These are phyloP conservation scores for Colletotrichum trifolii DNA, from an alignment of 2,329 filamentous ascomycete genomes.

Conservation along the genomic window DNA sequence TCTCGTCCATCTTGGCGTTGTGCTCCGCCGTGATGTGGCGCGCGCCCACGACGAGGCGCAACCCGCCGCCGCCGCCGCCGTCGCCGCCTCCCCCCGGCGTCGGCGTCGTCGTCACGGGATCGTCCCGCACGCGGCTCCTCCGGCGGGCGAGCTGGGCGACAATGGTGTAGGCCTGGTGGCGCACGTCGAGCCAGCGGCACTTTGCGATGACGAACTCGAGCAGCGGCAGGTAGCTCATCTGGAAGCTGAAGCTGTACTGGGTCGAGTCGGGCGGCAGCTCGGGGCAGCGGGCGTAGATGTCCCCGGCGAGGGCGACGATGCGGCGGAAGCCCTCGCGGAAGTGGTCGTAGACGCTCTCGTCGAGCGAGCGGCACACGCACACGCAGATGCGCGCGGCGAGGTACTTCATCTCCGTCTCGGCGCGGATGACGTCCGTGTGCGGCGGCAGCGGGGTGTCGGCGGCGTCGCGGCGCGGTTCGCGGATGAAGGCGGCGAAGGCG, in stretches of 20 bases:
- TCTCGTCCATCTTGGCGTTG: slow-evolving; percentile 27
- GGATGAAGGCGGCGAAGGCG: slow-evolving; percentile 24
- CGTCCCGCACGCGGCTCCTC: not conserved
- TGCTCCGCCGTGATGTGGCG: slow-evolving; percentile 29
- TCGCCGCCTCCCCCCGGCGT: too few relatives aligned
- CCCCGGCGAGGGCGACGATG: slow-evolving; percentile 12
- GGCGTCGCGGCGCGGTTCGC: not conserved
- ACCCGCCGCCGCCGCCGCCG: not conserved
- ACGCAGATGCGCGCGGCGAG: slow-evolving; percentile 28
- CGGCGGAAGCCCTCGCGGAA: slow-evolving; percentile 24
- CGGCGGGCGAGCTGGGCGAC: slow-evolving; percentile 15
- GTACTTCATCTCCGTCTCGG: slow-evolving; percentile 33
- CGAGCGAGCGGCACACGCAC: slow-evolving; percentile 28
- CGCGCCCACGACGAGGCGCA: slow-evolving; percentile 11
- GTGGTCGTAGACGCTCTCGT: slow-evolving; percentile 29
- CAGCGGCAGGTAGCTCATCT: slow-evolving; percentile 26
- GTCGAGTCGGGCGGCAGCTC: not conserved
- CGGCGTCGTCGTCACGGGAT: slow-evolving; percentile 9
- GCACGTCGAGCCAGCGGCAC: slow-evolving; percentile 33
- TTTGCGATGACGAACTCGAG: slow-evolving; percentile 32
- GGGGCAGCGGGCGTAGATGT: slow-evolving; percentile 8
- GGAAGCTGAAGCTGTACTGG: slow-evolving; percentile 22
- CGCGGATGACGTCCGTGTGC: slow-evolving; percentile 22
- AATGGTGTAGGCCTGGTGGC: slow-evolving; percentile 28
- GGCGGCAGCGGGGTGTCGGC: slow-evolving; percentile 9